These are phyloP conservation scores for Chaetomiaceae sp. DNA, from an alignment of 2,329 filamentous ascomycete genomes.

Conservation along the genomic window DNA sequence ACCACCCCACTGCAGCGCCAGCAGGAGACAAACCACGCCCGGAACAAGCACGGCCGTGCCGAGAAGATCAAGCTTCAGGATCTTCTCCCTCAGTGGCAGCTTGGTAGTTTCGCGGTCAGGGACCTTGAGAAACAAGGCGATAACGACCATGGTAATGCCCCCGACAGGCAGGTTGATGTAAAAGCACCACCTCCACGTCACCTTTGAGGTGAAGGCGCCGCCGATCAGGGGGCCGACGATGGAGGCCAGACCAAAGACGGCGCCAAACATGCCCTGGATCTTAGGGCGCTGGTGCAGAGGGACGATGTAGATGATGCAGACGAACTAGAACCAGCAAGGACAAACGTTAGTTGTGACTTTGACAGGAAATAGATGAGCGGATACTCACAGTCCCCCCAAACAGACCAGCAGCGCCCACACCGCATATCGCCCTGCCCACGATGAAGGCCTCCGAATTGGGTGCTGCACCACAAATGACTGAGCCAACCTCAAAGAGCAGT, in stretches of 20 bases:
- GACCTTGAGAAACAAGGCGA: conserved; percentile 20
- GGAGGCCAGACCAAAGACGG: conserved; percentile 34
- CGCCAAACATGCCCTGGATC: conserved; percentile 32
- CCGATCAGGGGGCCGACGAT: conserved; percentile 35
- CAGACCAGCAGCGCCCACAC: conserved; percentile 33
- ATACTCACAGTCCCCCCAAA: conserved; percentile 26
- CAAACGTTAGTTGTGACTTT: not conserved
- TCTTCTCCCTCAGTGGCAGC: conserved; percentile 19
- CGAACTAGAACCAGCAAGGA: conserved; percentile 7
- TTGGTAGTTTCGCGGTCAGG: conserved; percentile 18
- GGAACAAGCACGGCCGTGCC: conserved; percentile 21
- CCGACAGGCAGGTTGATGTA: conserved; percentile 41
- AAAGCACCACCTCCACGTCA: conserved; percentile 41
- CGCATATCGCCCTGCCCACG: conserved; percentile 35
- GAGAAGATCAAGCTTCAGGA: conserved; percentile 24
- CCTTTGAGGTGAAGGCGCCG: conserved; percentile 34
- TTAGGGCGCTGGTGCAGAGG: conserved; percentile 31
- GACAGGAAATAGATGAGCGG: not conserved
- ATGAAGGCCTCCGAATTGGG: conserved; percentile 33
- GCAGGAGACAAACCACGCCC: conserved; percentile 22
- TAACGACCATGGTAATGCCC: conserved; percentile 30
- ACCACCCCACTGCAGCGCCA: conserved; percentile 28
- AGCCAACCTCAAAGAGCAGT: conserved; percentile 33
- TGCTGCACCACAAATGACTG: conserved; percentile 33
- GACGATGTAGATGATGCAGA: conserved; percentile 33